These are phyloP conservation scores for Malassezia restricta DNA, from an alignment of 1,284 basidiomycete genomes.

Conservation along the genomic window DNA sequence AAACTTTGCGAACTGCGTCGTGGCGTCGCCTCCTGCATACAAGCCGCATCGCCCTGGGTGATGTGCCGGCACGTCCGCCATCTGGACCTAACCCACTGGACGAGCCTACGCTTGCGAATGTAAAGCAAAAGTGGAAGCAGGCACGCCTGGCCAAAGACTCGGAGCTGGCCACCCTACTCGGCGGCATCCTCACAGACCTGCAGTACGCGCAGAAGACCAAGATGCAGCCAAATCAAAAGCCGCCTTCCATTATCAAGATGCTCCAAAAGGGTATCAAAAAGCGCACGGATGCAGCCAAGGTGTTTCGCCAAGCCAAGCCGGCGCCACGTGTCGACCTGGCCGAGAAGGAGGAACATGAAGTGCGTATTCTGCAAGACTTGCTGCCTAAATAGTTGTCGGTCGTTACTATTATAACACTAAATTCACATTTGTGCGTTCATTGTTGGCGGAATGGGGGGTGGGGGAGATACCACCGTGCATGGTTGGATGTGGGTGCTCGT, in stretches of 20 bases:
- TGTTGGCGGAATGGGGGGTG: not conserved
- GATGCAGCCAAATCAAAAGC: conserved; percentile 15
- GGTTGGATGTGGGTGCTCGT: not conserved
- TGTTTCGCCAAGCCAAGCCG: conserved; percentile 13
- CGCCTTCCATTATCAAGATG: conserved; percentile 17
- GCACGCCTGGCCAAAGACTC: conserved; percentile 15
- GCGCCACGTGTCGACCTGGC: conserved; percentile 14
- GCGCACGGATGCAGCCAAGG: conserved; percentile 14
- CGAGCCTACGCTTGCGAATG: conserved; percentile 6
- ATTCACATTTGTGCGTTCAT: not conserved
- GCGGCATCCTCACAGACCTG: conserved; percentile 15
- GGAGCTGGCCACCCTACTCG: conserved; percentile 9
- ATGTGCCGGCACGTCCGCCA: not conserved
- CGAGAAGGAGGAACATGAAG: conserved; percentile 14
- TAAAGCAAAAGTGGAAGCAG: conserved; percentile 16
- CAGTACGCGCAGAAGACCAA: conserved; percentile 16
- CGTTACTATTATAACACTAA: not conserved
- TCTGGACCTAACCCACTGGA: conserved; percentile 9
- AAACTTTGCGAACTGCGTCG: not conserved
- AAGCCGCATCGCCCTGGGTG: not conserved
- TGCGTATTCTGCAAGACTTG: conserved; percentile 7
- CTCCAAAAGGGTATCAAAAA: conserved; percentile 17
- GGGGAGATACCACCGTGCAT: not conserved
- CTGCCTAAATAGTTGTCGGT: conserved; percentile 3
- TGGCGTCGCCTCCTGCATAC: not conserved